Evolutionary conservation across 2,329 filamentous ascomycete genomes (phyloP).

Genomic region (Alternaria gaisen): DNA sequence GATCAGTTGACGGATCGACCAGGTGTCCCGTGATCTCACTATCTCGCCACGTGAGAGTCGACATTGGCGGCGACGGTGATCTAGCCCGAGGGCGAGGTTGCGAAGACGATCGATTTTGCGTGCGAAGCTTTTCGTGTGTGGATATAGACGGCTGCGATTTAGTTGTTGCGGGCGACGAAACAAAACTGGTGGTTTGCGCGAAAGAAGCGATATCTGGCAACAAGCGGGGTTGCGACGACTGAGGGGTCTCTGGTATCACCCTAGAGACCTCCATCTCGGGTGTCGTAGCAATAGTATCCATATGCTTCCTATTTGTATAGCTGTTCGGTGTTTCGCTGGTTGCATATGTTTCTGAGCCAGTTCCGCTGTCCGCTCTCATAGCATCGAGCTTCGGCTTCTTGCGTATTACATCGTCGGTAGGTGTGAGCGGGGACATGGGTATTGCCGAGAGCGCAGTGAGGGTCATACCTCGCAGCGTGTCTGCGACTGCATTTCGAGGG

Average conservation of each 20-base stretch:
- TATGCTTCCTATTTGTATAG: slow-evolving; percentile 3
- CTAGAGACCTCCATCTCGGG: slow-evolving; percentile 9
- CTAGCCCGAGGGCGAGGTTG: slow-evolving; percentile 32
- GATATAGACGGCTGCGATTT: slow-evolving; percentile 12
- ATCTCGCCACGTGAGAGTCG: slow-evolving; percentile 64
- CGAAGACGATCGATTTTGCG: slow-evolving; percentile 20
- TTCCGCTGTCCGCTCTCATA: slow-evolving; percentile 30
- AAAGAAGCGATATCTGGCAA: slow-evolving; percentile 42
- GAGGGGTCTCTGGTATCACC: slow-evolving; percentile 46
- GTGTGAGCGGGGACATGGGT: slow-evolving; percentile 47
- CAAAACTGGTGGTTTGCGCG: slow-evolving; percentile 41
- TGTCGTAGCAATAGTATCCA: slow-evolving; percentile 17
- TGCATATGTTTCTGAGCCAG: slow-evolving; percentile 23
- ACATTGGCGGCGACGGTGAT: slow-evolving; percentile 44
- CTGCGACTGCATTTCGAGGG: slow-evolving; percentile 48
- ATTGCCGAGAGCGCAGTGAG: slow-evolving; percentile 38
- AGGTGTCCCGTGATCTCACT: slow-evolving; percentile 69
- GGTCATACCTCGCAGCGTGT: slow-evolving; percentile 47
- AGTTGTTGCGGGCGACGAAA: slow-evolving; percentile 23
- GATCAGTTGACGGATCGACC: slow-evolving; percentile 59
- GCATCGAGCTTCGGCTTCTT: slow-evolving; percentile 50
- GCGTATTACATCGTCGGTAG: slow-evolving; percentile 43
- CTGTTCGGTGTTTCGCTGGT: slow-evolving; percentile 7
- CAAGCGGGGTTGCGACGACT: slow-evolving; percentile 45
- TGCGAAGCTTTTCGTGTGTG: slow-evolving; percentile 9